Base-by-base conservation (phyloP, 257 asterid species). In the Nicotiana sylvestris region DNA sequence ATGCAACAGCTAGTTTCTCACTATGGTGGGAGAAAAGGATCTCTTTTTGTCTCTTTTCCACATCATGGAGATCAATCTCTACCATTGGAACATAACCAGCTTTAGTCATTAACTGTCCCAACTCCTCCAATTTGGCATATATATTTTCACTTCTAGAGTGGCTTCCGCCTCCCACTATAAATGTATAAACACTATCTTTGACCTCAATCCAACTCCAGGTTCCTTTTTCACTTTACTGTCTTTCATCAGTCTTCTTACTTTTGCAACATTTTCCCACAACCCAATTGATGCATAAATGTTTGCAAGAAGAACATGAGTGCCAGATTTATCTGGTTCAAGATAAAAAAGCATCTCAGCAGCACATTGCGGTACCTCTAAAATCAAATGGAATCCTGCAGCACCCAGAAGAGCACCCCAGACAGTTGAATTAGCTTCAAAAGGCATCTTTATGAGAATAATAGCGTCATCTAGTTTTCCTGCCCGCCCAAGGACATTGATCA, bases 181-280 rank as follows among this genome's bases (percentile, higher is more conserved):
- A 78, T 33, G 69, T 55, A 29, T 78, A 58, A n/a, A 78, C 57
- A n/a, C 21, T 57, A 66, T 78, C 69, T 39, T 78, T 78, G 25
- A 78, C 55, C 67, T 58, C 82, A 21, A 78, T 58, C 72, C 72
- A 66, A 60, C 82, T 78, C 82, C 82, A 7, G 82, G 82, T 57
- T 78, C 82, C 69, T 66, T 66, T 37, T 66, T 30, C 10, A 66
- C 46, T 66, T 18, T 66, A 8, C 46, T 66, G n/a, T 66, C 74
- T 66, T 66, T 66, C 74, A 66, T 66, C 74, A 12, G 37, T 37
- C 74, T 66, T 66, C 43, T 66, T 37, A 27, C 74, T 18, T 66
- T 18, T 25, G 74, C 43, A 12, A 66, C 46, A 66, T 66, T 30
- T 3, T 37, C 74, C 43, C 74, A 66, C 74, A 66, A 15, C 74